A percentile compares a stretch with the other conserved stretches of the same genome.
phyloP scores from a whole-genome alignment of 31 red algal genomes.

The Bonnemaisonia californica region DNA sequence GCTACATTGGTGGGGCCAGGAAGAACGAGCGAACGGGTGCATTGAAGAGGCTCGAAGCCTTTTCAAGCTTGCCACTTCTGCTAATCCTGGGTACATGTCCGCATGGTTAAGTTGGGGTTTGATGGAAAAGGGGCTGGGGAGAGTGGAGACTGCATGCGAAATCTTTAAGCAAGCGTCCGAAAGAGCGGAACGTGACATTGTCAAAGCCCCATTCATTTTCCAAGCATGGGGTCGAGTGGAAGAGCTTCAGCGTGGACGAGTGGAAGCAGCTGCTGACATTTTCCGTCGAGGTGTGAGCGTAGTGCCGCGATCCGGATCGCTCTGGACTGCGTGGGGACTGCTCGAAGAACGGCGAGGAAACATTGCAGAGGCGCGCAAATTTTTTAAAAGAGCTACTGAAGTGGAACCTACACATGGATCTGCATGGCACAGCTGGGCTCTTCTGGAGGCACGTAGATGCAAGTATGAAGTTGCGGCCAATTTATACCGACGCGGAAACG shows the following conservation, averaged over 20 bases:
- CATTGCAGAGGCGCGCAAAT: constrained; percentile 38
- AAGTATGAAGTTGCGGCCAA: constrained; percentile 57
- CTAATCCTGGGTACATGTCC: constrained; percentile 58
- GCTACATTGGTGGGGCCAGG: constrained; percentile 67
- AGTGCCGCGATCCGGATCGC: constrained; percentile 14
- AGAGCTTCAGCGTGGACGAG: constrained; percentile 41
- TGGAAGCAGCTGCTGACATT: constrained; percentile 27
- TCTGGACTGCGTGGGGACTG: constrained; percentile 53
- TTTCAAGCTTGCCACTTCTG: constrained; percentile 28
- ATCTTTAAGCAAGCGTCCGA: constrained; percentile 50
- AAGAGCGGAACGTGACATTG: constrained; percentile 24
- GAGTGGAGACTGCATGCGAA: constrained; percentile 32
- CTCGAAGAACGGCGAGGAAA: constrained; percentile 58
- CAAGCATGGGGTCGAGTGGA: constrained; percentile 68
- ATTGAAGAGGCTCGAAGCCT: constrained; percentile 36
- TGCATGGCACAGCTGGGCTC: constrained; percentile 70
- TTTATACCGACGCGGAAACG: constrained; percentile 40
- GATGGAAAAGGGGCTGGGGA: constrained; percentile 48
- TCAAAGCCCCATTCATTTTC: constrained; percentile 54
- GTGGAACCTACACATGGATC: constrained; percentile 43
- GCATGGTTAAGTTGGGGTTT: constrained; percentile 69
- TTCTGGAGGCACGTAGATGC: constrained; percentile 61
- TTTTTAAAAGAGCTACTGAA: constrained; percentile 44
- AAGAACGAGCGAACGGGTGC: constrained; percentile 35
- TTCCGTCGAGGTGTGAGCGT: constrained; percentile 40